Conservation (phyloP, 2,329 filamentous ascomycete genomes). For the Diaporthe citri region DNA sequence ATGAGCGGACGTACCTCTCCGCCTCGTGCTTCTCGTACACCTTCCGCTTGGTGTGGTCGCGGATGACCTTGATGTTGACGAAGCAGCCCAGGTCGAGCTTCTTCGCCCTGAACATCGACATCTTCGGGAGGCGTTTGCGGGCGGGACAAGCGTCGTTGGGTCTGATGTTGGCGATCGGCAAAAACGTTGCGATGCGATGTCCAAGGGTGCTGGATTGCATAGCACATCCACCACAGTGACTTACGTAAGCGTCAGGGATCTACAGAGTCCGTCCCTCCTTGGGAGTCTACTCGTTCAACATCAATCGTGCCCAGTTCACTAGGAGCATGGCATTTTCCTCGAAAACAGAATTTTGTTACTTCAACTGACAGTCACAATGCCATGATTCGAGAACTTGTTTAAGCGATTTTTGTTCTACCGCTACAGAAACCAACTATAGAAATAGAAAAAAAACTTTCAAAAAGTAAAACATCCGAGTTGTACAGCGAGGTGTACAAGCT, state of each 20-base stretch:
- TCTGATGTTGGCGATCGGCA: conserved; percentile 9
- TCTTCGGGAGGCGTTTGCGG: conserved; percentile 55
- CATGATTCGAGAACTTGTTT: neutral
- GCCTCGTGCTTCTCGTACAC: conserved; percentile 89
- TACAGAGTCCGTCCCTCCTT: no score
- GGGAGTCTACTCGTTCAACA: neutral
- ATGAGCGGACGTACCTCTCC: conserved; percentile 75
- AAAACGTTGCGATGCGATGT: neutral
- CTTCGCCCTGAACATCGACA: conserved; percentile 91
- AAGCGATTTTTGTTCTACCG: conserved; percentile 7
- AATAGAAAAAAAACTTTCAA: neutral
- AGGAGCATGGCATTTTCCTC: neutral
- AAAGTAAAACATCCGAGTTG: conserved; percentile 28
- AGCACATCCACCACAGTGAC: neutral
- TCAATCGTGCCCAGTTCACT: neutral
- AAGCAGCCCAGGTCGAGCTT: conserved; percentile 91
- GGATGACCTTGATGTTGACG: conserved; percentile 86
- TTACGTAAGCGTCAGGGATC: conserved; percentile 22
- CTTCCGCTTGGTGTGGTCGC: conserved; percentile 97
- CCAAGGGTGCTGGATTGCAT: neutral
- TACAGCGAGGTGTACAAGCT: conserved; percentile 30
- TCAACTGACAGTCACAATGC: neutral
- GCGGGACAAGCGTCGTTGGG: conserved; percentile 18
- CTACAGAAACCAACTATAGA: neutral
- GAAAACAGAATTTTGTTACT: neutral